Conservation (phyloP, 345 rosid genomes). For the Eucalyptus polyanthemos region DNA sequence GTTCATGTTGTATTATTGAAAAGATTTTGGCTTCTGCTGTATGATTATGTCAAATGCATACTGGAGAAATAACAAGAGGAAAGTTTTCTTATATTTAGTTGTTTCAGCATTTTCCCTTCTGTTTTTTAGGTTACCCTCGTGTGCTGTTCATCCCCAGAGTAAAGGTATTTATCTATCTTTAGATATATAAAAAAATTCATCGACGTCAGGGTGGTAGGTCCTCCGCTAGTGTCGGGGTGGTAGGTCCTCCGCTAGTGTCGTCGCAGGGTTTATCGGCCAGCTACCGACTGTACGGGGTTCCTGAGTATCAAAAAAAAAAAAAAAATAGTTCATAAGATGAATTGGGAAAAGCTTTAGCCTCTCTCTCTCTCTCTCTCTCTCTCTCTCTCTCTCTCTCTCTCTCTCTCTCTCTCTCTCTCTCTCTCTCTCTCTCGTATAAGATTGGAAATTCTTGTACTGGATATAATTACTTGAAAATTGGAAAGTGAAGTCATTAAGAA, state of each 20-base stretch:
- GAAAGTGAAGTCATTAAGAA: neutral
- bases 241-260: too few relatives aligned
- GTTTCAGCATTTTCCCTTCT: neutral
- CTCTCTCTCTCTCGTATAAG: neutral
- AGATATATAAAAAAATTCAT: neutral
- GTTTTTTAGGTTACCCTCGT: neutral
- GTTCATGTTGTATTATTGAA: neutral
- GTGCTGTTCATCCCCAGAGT: neutral
- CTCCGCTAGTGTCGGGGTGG: too few relatives aligned
- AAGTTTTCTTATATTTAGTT: neutral
- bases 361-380: neutral
- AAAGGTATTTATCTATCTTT: neutral
- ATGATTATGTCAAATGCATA: neutral
- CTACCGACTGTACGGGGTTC: too few relatives aligned
- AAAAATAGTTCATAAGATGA: too few relatives aligned
- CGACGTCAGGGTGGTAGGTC: too few relatives aligned
- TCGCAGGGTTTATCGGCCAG: rapidly evolving
- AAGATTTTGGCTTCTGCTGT: neutral
- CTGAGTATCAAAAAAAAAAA: too few relatives aligned
- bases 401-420: neutral
- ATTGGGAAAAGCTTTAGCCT: too few relatives aligned
- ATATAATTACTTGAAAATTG: neutral
- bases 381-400: neutral
- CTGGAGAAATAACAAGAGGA: neutral
- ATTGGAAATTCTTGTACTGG: neutral